These are phyloP conservation scores for Sechiopsis laciniata DNA, from an alignment of 306 rosid species.

Conservation along the genomic window DNA sequence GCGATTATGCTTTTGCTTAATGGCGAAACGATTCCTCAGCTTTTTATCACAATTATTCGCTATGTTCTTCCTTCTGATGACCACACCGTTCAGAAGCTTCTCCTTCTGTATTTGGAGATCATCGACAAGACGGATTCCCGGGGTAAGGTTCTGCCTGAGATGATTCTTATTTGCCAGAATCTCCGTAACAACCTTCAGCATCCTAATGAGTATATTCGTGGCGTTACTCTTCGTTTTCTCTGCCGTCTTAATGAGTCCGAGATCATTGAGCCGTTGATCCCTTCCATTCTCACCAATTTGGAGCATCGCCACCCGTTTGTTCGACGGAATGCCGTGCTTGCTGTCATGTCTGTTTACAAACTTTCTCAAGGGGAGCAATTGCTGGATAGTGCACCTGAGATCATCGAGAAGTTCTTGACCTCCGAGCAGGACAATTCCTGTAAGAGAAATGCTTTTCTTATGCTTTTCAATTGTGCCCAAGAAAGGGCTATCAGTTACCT, in stretches of 20 bases:
- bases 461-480: conserved; percentile 83
- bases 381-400: conserved; percentile 76
- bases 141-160: conserved; percentile 86
- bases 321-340: conserved; percentile 71
- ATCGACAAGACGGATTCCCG: conserved; percentile 80
- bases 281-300: conserved; percentile 71
- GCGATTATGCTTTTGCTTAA: conserved; percentile 87
- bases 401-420: conserved; percentile 61
- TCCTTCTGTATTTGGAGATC: conserved; percentile 87
- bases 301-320: conserved; percentile 92
- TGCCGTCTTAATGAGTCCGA: conserved; percentile 83
- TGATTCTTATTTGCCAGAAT: conserved; percentile 95
- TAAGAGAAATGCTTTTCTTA: conserved; percentile 88
- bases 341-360: conserved; percentile 75
- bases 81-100: conserved; percentile 92
- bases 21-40: conserved; percentile 84
- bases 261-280: conserved; percentile 83
- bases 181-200: conserved; percentile 87
- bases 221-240: conserved; percentile 79
- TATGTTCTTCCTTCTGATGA: conserved; percentile 92
- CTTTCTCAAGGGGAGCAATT: conserved; percentile 82
- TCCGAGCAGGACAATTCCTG: conserved; percentile 75
- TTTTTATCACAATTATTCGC: conserved; percentile 86
- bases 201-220: conserved; percentile 92
- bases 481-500: conserved; percentile 76